Evolutionary conservation across 1,284 basidiomycete species (phyloP).

Genomic region (Cronartium quercuum): DNA sequence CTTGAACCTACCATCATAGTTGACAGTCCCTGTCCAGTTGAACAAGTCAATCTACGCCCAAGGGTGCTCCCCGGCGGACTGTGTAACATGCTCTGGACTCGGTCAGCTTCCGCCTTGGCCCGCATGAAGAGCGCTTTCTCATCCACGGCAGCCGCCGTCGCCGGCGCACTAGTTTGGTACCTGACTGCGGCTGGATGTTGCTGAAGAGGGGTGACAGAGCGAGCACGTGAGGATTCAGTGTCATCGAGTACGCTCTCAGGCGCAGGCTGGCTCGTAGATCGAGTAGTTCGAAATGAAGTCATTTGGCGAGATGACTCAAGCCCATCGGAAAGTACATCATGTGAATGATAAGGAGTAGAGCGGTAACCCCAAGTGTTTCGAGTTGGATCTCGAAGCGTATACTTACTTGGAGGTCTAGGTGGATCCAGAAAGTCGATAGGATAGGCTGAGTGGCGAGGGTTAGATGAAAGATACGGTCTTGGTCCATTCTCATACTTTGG

Average conservation of each 20-base stretch:
- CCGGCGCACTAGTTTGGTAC: neutral
- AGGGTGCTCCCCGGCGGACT: neutral
- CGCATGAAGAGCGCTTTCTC: slow-evolving; percentile 10
- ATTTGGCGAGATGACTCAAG: neutral
- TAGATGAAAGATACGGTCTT: neutral
- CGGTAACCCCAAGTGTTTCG: neutral
- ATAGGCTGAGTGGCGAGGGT: neutral
- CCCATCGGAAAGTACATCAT: neutral
- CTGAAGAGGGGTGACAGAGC: neutral
- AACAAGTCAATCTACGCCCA: neutral
- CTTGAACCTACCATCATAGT: neutral
- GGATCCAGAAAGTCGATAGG: neutral
- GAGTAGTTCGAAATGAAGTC: neutral
- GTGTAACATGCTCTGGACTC: slow-evolving; percentile 1
- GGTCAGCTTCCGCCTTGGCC: slow-evolving; percentile 14
- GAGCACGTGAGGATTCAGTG: neutral
- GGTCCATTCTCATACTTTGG: neutral
- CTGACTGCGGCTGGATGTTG: neutral
- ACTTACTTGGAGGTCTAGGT: neutral
- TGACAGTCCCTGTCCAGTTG: neutral
- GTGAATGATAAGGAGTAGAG: neutral
- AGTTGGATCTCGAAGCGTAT: neutral
- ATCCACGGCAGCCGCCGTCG: neutral
- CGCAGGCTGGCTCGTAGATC: neutral
- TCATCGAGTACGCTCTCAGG: neutral